These are phyloP conservation scores for Microascus cirrosus DNA, from an alignment of 2,329 filamentous ascomycete species.

Conservation along the genomic window DNA sequence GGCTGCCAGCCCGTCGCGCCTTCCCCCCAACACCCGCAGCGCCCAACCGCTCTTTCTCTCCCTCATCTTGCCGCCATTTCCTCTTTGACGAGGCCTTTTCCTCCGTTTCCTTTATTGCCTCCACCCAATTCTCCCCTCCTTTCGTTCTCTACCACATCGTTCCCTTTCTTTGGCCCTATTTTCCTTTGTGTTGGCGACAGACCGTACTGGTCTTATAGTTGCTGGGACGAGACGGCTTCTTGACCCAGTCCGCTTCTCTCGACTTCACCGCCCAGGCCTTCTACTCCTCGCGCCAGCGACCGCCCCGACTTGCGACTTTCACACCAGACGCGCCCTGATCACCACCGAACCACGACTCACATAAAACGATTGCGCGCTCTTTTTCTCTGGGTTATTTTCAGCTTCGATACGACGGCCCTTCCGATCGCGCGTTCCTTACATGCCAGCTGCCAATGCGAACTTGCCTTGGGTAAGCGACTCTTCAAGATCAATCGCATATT, in stretches of 20 bases:
- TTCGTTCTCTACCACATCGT: slow-evolving; percentile 12
- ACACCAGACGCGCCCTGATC: not conserved
- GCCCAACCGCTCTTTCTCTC: not conserved
- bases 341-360: not conserved
- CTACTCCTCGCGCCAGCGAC: not conserved
- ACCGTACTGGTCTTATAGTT: not conserved
- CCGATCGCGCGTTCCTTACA: not conserved
- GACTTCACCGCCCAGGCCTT: not conserved
- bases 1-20: not conserved
- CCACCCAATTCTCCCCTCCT: slow-evolving; percentile 4
- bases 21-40: not conserved
- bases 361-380: not conserved
- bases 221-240: not conserved
- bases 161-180: slow-evolving; percentile 5
- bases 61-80: not conserved
- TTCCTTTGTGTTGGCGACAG: slow-evolving; percentile 2
- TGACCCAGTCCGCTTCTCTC: not conserved
- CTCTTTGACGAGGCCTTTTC: slow-evolving; percentile 3
- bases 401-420: not conserved
- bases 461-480: not conserved
- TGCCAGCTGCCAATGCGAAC: not conserved
- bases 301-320: not conserved
- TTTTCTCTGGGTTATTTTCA: not conserved
- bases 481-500: not conserved
- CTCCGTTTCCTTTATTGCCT: slow-evolving; percentile 8